phyloP scores from a whole-genome alignment of 2,329 filamentous ascomycete genomes.

The Fusarium praegraminearum region DNA sequence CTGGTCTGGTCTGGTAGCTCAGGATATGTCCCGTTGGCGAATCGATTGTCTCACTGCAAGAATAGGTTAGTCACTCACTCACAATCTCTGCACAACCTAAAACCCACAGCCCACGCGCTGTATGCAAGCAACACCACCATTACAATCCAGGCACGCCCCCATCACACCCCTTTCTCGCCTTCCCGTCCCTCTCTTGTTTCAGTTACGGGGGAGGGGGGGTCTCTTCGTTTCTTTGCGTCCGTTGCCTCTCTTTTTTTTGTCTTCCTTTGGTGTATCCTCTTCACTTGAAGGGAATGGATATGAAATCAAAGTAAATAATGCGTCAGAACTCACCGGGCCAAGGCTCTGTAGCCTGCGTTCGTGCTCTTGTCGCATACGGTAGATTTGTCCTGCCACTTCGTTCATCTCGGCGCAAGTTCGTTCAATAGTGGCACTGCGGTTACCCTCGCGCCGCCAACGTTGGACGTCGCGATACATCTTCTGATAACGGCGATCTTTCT shows the following conservation, averaged over 20 bases:
- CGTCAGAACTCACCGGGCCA: constrained; percentile 39
- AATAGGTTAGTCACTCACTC: constrained; percentile 32
- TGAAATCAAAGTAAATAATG: constrained; percentile 8
- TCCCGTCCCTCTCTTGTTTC: constrained; percentile 35
- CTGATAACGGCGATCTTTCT: constrained; percentile 79
- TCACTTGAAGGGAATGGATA: constrained; percentile 11
- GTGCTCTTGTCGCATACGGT: constrained; percentile 59
- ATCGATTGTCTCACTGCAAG: constrained; percentile 33
- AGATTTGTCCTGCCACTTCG: constrained; percentile 72
- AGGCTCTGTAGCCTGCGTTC: constrained; percentile 52
- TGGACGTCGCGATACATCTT: constrained; percentile 81
- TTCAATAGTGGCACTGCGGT: constrained; percentile 78
- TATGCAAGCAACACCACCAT: constrained; percentile 43
- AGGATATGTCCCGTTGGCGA: constrained; percentile 15
- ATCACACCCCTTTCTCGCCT: constrained; percentile 33
- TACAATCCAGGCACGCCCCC: constrained; percentile 33
- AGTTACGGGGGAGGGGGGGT: constrained; percentile 14
- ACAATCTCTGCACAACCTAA: constrained; percentile 19
- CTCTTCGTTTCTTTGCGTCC: constrained; percentile 13
- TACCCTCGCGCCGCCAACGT: constrained; percentile 82
- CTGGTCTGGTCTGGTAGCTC: constrained; percentile 32
- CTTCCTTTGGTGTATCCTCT: constrained; percentile 2
- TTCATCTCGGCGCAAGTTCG: constrained; percentile 76
- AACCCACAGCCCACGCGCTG: constrained; percentile 36
- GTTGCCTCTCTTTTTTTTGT: neutral